Conservation (phyloP, 805 yeast species). For the Starmerella floricola region DNA sequence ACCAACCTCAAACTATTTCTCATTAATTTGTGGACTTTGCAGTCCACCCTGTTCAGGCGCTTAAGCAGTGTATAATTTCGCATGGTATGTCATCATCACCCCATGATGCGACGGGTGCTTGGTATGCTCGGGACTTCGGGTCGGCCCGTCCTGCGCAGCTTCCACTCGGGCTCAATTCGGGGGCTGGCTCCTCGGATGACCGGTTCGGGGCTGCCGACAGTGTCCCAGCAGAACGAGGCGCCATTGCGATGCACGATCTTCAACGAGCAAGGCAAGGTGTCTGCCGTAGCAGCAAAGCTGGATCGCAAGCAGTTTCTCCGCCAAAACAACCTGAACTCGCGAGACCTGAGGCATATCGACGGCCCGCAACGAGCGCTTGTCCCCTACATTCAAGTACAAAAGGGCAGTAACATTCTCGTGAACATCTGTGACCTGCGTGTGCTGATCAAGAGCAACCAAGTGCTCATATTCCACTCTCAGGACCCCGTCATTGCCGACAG, state of each 20-base stretch:
- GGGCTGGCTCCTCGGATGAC: background rate
- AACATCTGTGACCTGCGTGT: conserved; percentile 55
- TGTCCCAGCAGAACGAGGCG: conserved; percentile 9
- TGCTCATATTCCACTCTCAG: conserved; percentile 52
- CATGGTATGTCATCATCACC: no score
- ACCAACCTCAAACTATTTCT: no score
- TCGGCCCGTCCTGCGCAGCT: no score
- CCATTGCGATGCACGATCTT: conserved; percentile 44
- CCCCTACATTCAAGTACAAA: conserved; percentile 51
- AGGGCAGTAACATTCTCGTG: conserved; percentile 42
- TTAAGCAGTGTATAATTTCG: background rate
- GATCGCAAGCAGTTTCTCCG: conserved; percentile 46
- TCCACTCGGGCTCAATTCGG: background rate
- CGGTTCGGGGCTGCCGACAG: background rate
- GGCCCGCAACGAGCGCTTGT: conserved; percentile 39
- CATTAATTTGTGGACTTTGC: background rate
- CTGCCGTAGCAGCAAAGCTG: conserved; percentile 44
- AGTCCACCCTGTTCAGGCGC: background rate
- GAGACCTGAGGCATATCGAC: conserved; percentile 78
- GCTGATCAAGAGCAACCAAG: conserved; percentile 42
- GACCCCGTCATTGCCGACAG: conserved; percentile 42
- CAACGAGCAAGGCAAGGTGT: conserved; percentile 44
- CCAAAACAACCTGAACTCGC: conserved; percentile 64
- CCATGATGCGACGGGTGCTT: background rate
- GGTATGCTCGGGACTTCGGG: no score